A percentile compares a stretch with the other conserved stretches of the same genome.
These are phyloP conservation scores for Boletus huronensis DNA, from an alignment of 768 basidiomycete species.

Conservation along the genomic window DNA sequence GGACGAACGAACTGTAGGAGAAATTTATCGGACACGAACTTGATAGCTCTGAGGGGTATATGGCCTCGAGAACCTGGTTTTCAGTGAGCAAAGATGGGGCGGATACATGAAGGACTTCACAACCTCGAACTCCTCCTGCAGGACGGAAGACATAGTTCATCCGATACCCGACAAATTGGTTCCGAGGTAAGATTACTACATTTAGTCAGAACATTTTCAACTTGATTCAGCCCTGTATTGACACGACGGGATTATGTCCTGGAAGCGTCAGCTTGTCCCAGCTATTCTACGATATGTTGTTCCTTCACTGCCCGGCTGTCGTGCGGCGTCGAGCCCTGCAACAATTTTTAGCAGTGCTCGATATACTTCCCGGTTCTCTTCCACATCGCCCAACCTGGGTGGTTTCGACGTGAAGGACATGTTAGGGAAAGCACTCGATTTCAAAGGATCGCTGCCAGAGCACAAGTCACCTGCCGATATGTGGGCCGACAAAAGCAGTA, in stretches of 20 bases:
- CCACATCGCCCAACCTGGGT: not conserved
- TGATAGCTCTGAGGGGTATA: constrained; percentile 90
- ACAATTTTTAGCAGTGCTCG: constrained; percentile 6
- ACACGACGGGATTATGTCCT: constrained; percentile 19
- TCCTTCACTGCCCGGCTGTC: not conserved
- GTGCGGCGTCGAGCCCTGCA: not conserved
- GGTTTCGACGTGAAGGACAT: constrained; percentile 12
- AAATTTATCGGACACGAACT: constrained; percentile 59
- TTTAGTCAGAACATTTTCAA: constrained; percentile 14
- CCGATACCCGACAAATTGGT: constrained; percentile 26
- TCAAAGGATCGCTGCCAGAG: constrained; percentile 12
- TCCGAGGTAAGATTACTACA: constrained; percentile 16
- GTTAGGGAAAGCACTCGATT: constrained; percentile 14
- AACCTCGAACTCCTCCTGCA: constrained; percentile 92
- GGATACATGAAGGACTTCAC: constrained; percentile 10
- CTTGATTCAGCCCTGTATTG: not conserved
- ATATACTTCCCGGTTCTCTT: constrained; percentile 4
- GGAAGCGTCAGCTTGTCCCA: constrained; percentile 13
- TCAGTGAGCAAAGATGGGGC: constrained; percentile 8
- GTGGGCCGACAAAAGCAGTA: constrained; percentile 31
- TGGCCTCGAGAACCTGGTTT: constrained; percentile 84
- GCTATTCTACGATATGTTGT: constrained; percentile 11
- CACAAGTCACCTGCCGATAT: constrained; percentile 33
- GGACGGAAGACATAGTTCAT: constrained; percentile 51
- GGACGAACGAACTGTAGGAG: constrained; percentile 38